Evolutionary conservation across 176 grass and related monocot species (phyloP).

Genomic region (Saccharum spontaneum): DNA sequence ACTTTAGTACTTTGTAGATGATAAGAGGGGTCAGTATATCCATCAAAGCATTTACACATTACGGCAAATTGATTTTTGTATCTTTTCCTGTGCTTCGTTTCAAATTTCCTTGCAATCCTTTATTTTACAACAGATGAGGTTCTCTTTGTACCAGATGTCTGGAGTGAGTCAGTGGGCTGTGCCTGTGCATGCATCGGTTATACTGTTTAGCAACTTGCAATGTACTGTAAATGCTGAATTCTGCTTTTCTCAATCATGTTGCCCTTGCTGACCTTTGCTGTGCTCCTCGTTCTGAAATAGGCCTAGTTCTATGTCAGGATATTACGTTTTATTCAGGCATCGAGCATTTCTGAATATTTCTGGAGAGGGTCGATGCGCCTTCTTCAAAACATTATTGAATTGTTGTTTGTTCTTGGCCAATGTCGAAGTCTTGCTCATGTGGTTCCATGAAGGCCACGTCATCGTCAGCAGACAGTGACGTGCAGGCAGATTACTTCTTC

Average conservation of each 20-base stretch:
- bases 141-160: neutral
- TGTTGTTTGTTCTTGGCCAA: no score
- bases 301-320: neutral
- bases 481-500: no score
- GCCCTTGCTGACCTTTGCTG: neutral
- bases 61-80: neutral
- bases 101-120: neutral
- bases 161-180: no score
- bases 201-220: no score
- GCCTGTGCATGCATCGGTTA: no score
- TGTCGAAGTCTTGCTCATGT: neutral
- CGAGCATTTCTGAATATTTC: neutral
- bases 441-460: neutral
- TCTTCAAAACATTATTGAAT: neutral
- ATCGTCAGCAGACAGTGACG: no score
- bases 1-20: constrained; percentile 30
- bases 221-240: neutral
- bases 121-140: neutral
- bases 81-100: neutral
- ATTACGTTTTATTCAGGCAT: neutral
- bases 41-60: constrained; percentile 36
- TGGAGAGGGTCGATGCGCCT: neutral
- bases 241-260: neutral
- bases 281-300: neutral
- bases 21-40: constrained; percentile 38